Evolutionary conservation across 306 rosid species (phyloP).

Genomic region (Carpinus fangiana): DNA sequence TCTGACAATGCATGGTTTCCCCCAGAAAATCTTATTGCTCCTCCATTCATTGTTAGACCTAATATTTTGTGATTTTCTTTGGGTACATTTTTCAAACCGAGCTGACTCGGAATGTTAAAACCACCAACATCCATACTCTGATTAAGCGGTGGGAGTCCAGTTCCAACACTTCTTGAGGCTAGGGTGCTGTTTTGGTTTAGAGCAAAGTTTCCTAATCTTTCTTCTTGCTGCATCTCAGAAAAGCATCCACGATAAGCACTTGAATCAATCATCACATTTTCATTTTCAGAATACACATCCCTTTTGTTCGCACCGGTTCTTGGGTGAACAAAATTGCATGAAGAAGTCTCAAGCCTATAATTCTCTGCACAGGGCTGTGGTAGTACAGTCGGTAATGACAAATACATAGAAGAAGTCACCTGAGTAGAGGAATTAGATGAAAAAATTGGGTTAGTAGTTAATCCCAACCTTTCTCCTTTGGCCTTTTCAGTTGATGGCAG

Average conservation of each 20-base stretch:
- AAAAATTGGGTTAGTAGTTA: slow-evolving; percentile 3
- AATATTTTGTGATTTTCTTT: slow-evolving; percentile 2
- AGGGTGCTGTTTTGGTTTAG: slow-evolving; percentile 12
- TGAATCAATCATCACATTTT: slow-evolving; percentile 16
- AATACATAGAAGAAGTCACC: slow-evolving; percentile 31
- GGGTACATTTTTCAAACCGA: slow-evolving; percentile 3
- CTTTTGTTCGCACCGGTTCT: slow-evolving; percentile 3
- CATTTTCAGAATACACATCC: not conserved
- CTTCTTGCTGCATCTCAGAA: slow-evolving; percentile 23
- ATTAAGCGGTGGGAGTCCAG: slow-evolving; percentile 15
- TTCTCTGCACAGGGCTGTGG: not conserved
- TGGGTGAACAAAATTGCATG: slow-evolving; percentile 15
- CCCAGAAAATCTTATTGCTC: slow-evolving; percentile 18
- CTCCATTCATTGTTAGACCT: slow-evolving; percentile 28
- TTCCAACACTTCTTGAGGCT: slow-evolving; percentile 25
- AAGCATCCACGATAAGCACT: slow-evolving; percentile 7
- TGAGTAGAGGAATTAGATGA: slow-evolving; percentile 22
- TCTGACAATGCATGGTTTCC: slow-evolving; percentile 25
- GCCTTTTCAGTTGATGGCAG: slow-evolving; percentile 11
- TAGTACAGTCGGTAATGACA: slow-evolving; percentile 18
- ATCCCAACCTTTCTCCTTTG: slow-evolving; percentile 8
- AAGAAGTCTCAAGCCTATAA: slow-evolving; percentile 5
- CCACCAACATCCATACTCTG: slow-evolving; percentile 18
- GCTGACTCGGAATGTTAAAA: slow-evolving; percentile 24
- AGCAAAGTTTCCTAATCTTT: slow-evolving; percentile 22